These are phyloP conservation scores for Aureobasidium subglaciale DNA, from an alignment of 2,329 filamentous ascomycete species.

Conservation along the genomic window DNA sequence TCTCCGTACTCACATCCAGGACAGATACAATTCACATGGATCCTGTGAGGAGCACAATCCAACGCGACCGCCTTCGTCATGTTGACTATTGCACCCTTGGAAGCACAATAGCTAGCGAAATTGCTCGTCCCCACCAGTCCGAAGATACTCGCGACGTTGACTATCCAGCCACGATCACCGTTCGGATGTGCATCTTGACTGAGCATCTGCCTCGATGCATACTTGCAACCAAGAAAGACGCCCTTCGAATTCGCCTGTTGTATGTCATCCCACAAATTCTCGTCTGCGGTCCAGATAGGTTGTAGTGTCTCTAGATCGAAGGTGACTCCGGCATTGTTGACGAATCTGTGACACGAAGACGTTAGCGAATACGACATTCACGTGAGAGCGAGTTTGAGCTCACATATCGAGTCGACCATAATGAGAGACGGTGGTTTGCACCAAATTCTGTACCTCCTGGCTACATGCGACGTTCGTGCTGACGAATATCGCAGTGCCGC, in stretches of 20 bases:
- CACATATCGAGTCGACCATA: slow-evolving; percentile 15
- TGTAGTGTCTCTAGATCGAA: slow-evolving; percentile 22
- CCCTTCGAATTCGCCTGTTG: slow-evolving; percentile 32
- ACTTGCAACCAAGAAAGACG: slow-evolving; percentile 35
- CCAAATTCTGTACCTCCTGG: slow-evolving; percentile 7
- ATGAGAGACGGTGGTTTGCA: slow-evolving; percentile 3
- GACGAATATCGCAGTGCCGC: slow-evolving; percentile 12
- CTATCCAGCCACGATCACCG: slow-evolving; percentile 32
- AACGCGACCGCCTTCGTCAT: slow-evolving; percentile 41
- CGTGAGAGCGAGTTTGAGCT: not conserved
- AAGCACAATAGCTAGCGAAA: slow-evolving; percentile 38
- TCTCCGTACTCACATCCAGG: slow-evolving; percentile 33
- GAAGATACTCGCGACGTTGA: slow-evolving; percentile 33
- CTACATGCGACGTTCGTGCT: slow-evolving; percentile 6
- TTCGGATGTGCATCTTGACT: slow-evolving; percentile 27
- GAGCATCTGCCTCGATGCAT: slow-evolving; percentile 32
- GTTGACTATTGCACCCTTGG: slow-evolving; percentile 41
- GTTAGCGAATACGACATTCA: no score
- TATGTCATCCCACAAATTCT: slow-evolving; percentile 31
- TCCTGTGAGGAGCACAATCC: slow-evolving; percentile 36
- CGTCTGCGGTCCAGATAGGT: slow-evolving; percentile 23
- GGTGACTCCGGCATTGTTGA: slow-evolving; percentile 33
- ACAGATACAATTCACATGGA: slow-evolving; percentile 37
- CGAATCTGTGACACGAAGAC: slow-evolving; percentile 22
- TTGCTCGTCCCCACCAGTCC: slow-evolving; percentile 25